Base-by-base conservation (phyloP, 2,329 filamentous ascomycete species). In the Fusarium nematophilum region DNA sequence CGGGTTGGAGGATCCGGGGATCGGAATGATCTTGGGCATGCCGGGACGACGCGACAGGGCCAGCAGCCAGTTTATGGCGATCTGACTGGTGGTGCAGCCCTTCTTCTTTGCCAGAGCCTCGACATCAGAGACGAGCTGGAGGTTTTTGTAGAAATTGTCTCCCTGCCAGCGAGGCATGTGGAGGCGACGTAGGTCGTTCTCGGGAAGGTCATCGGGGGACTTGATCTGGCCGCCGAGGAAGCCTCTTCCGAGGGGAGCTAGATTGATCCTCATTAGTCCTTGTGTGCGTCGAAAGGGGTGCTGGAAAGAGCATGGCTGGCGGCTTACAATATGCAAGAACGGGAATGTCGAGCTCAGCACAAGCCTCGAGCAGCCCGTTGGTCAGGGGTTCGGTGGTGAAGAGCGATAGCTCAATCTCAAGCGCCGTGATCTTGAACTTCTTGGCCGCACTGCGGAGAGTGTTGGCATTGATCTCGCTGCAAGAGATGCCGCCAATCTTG, bases 31-130 rank as follows among this genome's bases (percentile, higher is more conserved):
- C 13, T 67, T 72, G 17, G 83, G 83, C 79, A 84, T 80, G 31
- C 82, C 85, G 6, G 82, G 78, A 29, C 76, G 78, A 45, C 74
- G 75, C 34, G 79, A 82, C 33, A 86, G 75, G 2, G 79, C 73
- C 37, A 79, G 65, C 3, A 86, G 74, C 88, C 89, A 93, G 44
- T 80, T 82, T 48, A 92, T 77, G 11, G 88, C 89, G 23, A 92
- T 77, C 75, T 92, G 89, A 2, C 82, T 81, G 4, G 84, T 70
- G 1, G 86, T 89, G 68, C 80, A 83, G 1, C 80, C 80, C 75
- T 90, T 91, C 65, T 78, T 79, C 60, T 75, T 69, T 1, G 89
- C 88, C 42, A 91, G 67, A 29, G 77, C 75, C 69, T 86, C 76
- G 6, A 91, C 70, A 54, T 84, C 77, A 13, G 79, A 65, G 10